Base-by-base conservation (phyloP, 345 rosid genomes). In the Eucalyptus curtisii region DNA sequence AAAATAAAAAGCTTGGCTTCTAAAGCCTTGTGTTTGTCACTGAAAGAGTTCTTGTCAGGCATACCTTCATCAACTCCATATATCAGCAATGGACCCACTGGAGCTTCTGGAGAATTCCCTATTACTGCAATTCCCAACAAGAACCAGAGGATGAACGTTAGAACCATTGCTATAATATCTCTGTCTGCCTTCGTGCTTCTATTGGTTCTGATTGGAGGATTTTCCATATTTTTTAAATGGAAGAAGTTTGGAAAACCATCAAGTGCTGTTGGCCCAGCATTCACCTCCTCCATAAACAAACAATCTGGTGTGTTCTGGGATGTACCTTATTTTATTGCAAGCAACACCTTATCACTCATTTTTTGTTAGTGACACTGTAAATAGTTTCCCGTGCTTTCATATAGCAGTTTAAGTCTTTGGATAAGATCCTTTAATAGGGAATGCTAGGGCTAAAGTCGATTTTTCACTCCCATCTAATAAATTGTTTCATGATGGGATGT, bases 231-330 rank as follows among this genome's bases (percentile, higher is more conserved):
- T 53, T 86, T 95, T 88, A 96, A 94, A 90, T 96, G 99, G 99
- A 95, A 93, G 92, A 95, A 92, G 91, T 89, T 89, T 91, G 96
- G 98, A 91, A 95, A 94, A 92, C 95, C 96, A 81, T 97, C 98
- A n/a, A 95, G 91, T 93, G 98, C 98, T 87, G 96, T 95, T 89
- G 97, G 97, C 91, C 99, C 98, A 15, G 91, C 93, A 76, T 93
- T 95, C 90, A 87, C 94, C 71, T 93, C 95, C 80, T 93, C 99
- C 40, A 91, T 95, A 85, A 94, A 98, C 94, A 97, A 98, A 95
- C 93, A 95, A 95, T 94, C 95, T 85, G 99, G 99, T 98, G 91
- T 80, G 90, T 61, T 89, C 59, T 2, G 47, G 61, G 84, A 42
- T 76, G 30, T 76, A 10, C 84, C 84, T 76, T 40, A 9, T 37